Base-by-base conservation (phyloP, 306 rosid genomes). In the Mimosa bimucronata region DNA sequence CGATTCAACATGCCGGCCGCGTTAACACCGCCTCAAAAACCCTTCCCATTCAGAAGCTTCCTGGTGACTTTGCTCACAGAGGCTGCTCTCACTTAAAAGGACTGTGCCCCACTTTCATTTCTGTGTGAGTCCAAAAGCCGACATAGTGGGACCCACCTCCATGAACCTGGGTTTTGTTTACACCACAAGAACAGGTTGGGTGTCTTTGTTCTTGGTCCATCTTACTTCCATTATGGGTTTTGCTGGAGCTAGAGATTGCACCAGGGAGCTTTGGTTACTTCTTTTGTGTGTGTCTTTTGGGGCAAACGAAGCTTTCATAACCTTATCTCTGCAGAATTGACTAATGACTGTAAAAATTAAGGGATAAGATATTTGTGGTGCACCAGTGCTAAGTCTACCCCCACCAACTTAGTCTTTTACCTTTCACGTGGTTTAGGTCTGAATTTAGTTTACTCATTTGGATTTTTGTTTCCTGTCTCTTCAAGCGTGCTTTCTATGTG, bases 1-100 rank as follows among this genome's bases (percentile, higher is more conserved):
- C 80, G 74, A 81, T 80, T 80, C 78, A 21, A 88, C 90, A 83
- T 80, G 88, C 79, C 74, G 82, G 88, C 78, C 75, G 29, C 73
- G 72, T 74, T 66, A 80, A 73, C 71, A 65, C 65, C 76, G 62
- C 45, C 60, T 41, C 73, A 40, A 79, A 48, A 48, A 31, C 34
- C 9, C 77, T 64, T 52, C 73, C 2, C 3, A 50, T 45, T 52
- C 83, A 67, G 21, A 45, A 55, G 10, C 76, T 42, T 73, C 23
- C 9, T 28, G 58, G 28, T 74, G 53, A 61, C 64, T 28, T 62
- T 57, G 11, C 15, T 50, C 78, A 38, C 75, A 58, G 66, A 77
- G 44, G 30, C 15, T 58, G 34, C 34, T 74, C 44, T 64, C 77
- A 42, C 46, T 26, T 73, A 73, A 13, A 68, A 76, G 10, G 77